Base-by-base conservation (phyloP, 2,329 filamentous ascomycete species). In the Coniochaeta sp. region DNA sequence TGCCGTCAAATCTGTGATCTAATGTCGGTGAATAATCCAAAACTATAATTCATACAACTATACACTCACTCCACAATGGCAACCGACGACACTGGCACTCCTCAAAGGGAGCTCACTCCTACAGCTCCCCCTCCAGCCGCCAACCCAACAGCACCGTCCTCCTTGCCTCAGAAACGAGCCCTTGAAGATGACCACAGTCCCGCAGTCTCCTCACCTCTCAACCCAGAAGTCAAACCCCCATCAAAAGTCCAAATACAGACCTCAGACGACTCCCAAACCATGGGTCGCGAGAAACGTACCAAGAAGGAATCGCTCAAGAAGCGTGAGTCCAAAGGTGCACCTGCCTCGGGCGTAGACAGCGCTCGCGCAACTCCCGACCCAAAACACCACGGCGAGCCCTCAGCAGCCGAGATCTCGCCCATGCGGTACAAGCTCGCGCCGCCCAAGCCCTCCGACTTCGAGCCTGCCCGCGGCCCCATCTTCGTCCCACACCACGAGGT, bases 221-320 rank as follows among this genome's bases (percentile, higher is more conserved):
- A 92, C 67, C 86, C 87, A 55, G 85, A 88, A 54, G 79, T 81
- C 63, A 83, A 64, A 24, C 36, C 64, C 11, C 16, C 62, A 4
- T 59, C 62, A 12, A 67, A 66, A 63, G 77, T 62, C 11, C 70
- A 70, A 58, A 61, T 66, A 2, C 67, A 64, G 69, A 71, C 62
- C 1, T 63, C 61, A 14, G 67, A 78, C 60, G 75, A 78, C 11
- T 64, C 66, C 57, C 71, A 70, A 9, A 63, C 69, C 19, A 72
- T 75, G 66, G 68, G 72, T 14, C 79, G 82, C 38, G 81, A 84
- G 65, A 80, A 78, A 64, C 76, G 85, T 34, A 74, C 78, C 22
- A 89, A 89, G 72, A 89, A 89, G 69, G 86, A 89, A 59, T 80
- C 84, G 1, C 73, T 87, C 34, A 89, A 89, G 76, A 89, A 89